Evolutionary conservation across 768 basidiomycete genomes (phyloP), one percentile per base, ranked within the genome.

Genomic region (Macrocybe gigantea): DNA sequence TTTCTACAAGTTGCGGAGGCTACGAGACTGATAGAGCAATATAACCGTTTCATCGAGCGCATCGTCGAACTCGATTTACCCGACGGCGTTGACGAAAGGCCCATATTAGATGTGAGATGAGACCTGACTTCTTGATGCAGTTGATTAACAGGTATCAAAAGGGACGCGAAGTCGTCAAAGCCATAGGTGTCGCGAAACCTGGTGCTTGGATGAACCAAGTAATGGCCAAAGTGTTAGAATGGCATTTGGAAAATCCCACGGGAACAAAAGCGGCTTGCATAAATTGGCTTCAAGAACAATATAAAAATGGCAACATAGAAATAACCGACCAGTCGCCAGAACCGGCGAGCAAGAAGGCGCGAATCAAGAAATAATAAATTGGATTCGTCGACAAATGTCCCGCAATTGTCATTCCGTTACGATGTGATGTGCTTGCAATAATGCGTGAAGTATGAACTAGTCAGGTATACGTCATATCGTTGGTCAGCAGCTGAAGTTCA

Each of bases 231-330:
- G 74, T 97, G 22, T 59, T 91, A 13, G 78, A 83, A 50, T 98
- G 93, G 94, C 92, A 93, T 56, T 73, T 98, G 6, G 83, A 79
- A 33, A 68, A 93, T 60, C 90, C 93, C 0, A 57, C 71, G 2
- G 77, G 73, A 1, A 77, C 79, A 4, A 79, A 80, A 57, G 83
- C 80, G 5, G 78, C 82, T 4, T 93, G 92, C 59, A 60, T 70
- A 30, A 61, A 61, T 9, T 96, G 91, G 91, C 66, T 97, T 38
- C 64, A 66, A 49, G 63, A 65, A n/a, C 78, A 84, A 56, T 71
- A 71, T 34, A 59, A 56, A 6, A 68, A 72, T 22, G 80, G 79
- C n/a, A 62, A 67, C 36, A 58, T 85, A 55, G 47, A 57, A 52
- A 47, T 60, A 47, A 56, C 50, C 31, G 59, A 62, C 5, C 57